Conservation (phyloP, 2,329 filamentous ascomycete genomes). For the Cryphonectria japonica region DNA sequence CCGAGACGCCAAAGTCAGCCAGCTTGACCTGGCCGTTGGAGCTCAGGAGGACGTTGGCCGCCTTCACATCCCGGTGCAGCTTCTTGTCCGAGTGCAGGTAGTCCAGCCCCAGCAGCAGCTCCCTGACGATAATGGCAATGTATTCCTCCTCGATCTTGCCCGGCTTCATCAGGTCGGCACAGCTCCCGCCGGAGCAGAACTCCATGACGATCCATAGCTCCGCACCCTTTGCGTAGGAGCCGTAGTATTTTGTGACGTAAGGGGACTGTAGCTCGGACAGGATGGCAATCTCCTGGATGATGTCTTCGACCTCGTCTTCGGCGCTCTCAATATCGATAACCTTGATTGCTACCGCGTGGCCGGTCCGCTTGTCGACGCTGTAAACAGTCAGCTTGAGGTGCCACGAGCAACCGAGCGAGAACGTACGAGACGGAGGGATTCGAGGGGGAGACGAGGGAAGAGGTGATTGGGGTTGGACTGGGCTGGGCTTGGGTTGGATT, state of each 20-base stretch:
- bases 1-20: conserved; percentile 95
- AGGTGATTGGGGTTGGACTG: neutral
- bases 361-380: conserved; percentile 90
- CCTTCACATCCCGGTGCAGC: conserved; percentile 94
- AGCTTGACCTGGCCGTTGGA: conserved; percentile 95
- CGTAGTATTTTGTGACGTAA: conserved; percentile 97
- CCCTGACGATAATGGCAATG: conserved; percentile 91
- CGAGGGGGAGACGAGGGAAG: neutral
- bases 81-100: conserved; percentile 97
- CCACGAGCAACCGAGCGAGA: too few species aligned
- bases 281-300: conserved; percentile 98
- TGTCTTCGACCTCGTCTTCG: conserved; percentile 98
- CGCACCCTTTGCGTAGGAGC: conserved; percentile 92
- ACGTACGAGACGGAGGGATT: conserved; percentile 15
- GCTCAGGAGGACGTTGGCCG: conserved; percentile 88
- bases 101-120: conserved; percentile 85
- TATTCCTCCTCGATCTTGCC: conserved; percentile 91
- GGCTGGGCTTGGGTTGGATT: neutral
- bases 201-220: conserved; percentile 99
- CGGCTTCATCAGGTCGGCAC: conserved; percentile 93
- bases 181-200: conserved; percentile 95
- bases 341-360: conserved; percentile 95
- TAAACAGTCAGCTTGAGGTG: conserved; percentile 23
- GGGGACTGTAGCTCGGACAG: conserved; percentile 94
- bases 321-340: conserved; percentile 98